Evolutionary conservation across 2,329 filamentous ascomycete species (phyloP), one percentile per base, ranked within the genome.

Genomic region (Penicillium concentricum): DNA sequence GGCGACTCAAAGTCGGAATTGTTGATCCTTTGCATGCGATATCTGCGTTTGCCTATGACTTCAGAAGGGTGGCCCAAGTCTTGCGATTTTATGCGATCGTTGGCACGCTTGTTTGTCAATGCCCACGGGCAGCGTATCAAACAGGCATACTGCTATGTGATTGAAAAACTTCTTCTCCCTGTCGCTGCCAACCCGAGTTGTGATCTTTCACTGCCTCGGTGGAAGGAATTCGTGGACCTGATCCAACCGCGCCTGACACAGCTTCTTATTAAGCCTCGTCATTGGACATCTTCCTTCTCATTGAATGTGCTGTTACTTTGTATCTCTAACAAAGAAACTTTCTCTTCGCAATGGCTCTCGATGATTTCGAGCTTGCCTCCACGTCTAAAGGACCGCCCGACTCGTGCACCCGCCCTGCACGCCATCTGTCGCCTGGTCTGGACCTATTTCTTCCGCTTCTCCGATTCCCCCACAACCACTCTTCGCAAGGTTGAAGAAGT

Each of bases 61-160:
- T 90, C 6, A 84, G 86, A 89, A 44, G 82, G 85, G 1, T 97
- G 93, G 90, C 85, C 90, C 51, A 88, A 88, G 61, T 91, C 92
- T 0, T 97, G 93, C 76, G 90, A 95, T 56, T 96, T 96, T 65
- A 85, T 99, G 77, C 84, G 88, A 48, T 85, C 87, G 0, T 78
- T 99, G 30, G 92, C 90, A 7, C 89, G 86, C 50, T 83, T 96
- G 18, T 97, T 97, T 72, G 84, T 87, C 53, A 88, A 86, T 65
- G 90, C 91, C 5, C 93, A 97, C 68, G 94, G 94, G 0, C 90
- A 91, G 63, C 87, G 87, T 59, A 87, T 97, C 68, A 99, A 99
- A 74, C 89, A 93, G 65, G 91, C 92, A 0, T 99, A 97, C 70
- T 97, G 94, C 71, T 90, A 96, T 68, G 87, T 96, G 22, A 84